phyloP scores from a whole-genome alignment of 139 green algal genomes.

The Chlorella vulgaris region DNA sequence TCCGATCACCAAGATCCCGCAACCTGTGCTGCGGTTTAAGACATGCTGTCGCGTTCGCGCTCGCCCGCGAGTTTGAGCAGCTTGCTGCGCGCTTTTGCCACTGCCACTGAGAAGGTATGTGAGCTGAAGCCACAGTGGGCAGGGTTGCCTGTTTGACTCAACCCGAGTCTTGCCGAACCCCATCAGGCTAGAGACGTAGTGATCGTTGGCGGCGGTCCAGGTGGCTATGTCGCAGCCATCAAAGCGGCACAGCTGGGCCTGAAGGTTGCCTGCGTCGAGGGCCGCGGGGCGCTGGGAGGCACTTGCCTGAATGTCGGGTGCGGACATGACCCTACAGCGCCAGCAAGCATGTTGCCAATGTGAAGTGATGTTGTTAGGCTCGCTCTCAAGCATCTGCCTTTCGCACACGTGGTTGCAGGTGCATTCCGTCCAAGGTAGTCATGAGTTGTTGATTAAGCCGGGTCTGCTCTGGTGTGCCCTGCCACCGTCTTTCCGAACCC shows the following conservation, averaged over 20 bases:
- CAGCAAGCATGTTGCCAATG: not conserved
- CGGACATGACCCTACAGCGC: slow-evolving; percentile 81
- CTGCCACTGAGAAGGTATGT: no score
- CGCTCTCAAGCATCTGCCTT: not conserved
- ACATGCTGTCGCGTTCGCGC: no score
- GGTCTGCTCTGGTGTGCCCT: not conserved
- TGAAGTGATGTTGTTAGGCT: not conserved
- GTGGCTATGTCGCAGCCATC: slow-evolving; percentile 98
- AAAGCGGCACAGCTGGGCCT: slow-evolving; percentile 97
- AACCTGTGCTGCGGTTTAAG: no score
- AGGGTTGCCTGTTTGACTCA: no score
- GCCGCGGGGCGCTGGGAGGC: slow-evolving; percentile 89
- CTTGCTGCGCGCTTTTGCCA: no score
- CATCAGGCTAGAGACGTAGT: slow-evolving; percentile 97
- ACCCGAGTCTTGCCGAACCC: no score
- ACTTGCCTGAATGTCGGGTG: slow-evolving; percentile 99
- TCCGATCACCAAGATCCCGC: no score
- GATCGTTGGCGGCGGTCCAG: slow-evolving; percentile 95
- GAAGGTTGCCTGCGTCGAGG: slow-evolving; percentile 96
- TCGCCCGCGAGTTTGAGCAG: no score
- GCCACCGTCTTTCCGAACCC: no score
- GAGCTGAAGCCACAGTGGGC: no score
- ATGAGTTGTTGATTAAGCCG: not conserved
- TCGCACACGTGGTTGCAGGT: not conserved
- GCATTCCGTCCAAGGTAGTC: slow-evolving; percentile 32